Percentiles rank a stretch among this genome's conserved stretches.
phyloP scores from a whole-genome alignment of 1,284 basidiomycete species.

The Rhodofomes roseus region DNA sequence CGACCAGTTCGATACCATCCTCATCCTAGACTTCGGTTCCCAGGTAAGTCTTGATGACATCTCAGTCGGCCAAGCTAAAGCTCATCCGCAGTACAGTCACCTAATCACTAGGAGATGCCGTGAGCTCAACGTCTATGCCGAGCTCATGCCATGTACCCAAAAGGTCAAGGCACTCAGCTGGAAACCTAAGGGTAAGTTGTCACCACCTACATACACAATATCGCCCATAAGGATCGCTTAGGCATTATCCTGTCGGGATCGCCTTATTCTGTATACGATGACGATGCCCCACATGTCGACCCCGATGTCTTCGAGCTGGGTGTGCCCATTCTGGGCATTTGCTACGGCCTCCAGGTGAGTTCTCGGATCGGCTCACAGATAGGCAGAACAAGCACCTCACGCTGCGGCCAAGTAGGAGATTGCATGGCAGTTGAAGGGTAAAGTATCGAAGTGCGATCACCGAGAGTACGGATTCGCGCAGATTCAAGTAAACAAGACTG shows the following conservation, averaged over 20 bases:
- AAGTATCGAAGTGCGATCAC: constrained; percentile 87
- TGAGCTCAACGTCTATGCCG: constrained; percentile 97
- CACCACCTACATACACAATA: background rate
- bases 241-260: constrained; percentile 98
- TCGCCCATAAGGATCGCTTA: constrained; percentile 25
- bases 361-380: background rate
- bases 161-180: constrained; percentile 88
- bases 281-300: constrained; percentile 92
- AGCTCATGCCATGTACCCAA: constrained; percentile 96
- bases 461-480: constrained; percentile 95
- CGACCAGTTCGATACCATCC: constrained; percentile 94
- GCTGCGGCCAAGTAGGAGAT: constrained; percentile 67
- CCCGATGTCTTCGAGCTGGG: constrained; percentile 91
- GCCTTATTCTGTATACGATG: constrained; percentile 97
- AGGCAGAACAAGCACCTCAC: background rate
- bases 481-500: constrained; percentile 73
- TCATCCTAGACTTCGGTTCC: constrained; percentile 97
- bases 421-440: constrained; percentile 85
- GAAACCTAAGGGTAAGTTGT: constrained; percentile 83
- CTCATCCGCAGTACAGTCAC: constrained; percentile 82
- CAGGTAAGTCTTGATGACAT: constrained; percentile 54
- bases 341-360: constrained; percentile 91
- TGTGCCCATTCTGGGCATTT: constrained; percentile 94
- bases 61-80: constrained; percentile 7
- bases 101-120: constrained; percentile 97